A percentile compares a stretch with the other conserved stretches of the same genome.
Conservation (phyloP, 306 rosid species). For the Fragaria vesca region DNA sequence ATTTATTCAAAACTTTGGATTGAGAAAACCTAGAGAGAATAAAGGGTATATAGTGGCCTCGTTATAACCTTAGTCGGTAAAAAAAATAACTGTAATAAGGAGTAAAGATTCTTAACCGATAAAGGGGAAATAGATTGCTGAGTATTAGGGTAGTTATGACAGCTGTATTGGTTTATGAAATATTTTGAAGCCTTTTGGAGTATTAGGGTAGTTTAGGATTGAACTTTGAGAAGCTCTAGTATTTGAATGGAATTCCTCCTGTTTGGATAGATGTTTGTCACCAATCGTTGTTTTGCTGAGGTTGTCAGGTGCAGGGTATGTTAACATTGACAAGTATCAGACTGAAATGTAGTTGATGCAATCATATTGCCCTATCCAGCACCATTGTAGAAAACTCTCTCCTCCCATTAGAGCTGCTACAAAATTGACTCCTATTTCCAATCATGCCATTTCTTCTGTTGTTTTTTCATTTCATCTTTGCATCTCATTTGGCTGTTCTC, state of each 20-base stretch:
- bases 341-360: background rate
- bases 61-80: background rate
- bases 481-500: conserved; percentile 3
- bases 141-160: background rate
- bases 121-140: background rate
- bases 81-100: background rate
- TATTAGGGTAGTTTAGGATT: background rate
- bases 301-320: background rate
- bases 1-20: background rate
- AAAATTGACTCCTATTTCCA: background rate
- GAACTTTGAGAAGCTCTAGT: background rate
- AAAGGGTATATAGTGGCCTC: background rate
- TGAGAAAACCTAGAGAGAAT: background rate
- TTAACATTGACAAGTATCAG: background rate
- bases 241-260: background rate
- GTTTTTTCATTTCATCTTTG: background rate
- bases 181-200: background rate
- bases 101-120: background rate
- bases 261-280: background rate
- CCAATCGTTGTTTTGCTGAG: background rate
- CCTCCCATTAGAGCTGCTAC: background rate
- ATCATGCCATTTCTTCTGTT: background rate
- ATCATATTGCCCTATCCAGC: background rate
- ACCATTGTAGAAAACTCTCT: background rate
- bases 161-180: conserved; percentile 3